A percentile compares a stretch with the other conserved stretches of the same genome.
Conservation (phyloP, 352 stramenopile genomes). For the Thalassiosira oceanica region DNA sequence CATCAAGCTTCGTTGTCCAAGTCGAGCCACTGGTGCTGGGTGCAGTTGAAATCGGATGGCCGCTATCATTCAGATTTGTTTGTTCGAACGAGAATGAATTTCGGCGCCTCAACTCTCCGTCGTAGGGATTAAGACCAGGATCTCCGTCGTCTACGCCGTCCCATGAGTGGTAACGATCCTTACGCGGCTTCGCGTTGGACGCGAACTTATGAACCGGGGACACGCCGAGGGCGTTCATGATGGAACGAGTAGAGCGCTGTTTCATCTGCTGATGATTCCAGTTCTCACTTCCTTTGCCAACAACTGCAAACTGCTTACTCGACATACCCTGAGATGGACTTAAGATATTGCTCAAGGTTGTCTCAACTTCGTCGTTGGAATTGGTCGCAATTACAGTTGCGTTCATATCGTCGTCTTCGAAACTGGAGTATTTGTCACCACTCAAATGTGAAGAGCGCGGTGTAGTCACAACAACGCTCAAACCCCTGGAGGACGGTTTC, state of each 20-base stretch:
- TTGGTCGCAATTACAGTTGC: conserved; percentile 2
- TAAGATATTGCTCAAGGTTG: conserved; percentile 7
- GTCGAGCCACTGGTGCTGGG: conserved; percentile 3
- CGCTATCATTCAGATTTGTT: no score
- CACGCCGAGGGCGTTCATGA: conserved; percentile 2
- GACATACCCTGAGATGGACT: no score
- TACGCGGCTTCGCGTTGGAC: neutral
- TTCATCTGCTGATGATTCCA: neutral
- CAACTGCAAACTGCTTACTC: no score
- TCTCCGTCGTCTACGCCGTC: neutral
- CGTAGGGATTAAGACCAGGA: neutral
- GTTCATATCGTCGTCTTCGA: conserved; percentile 4
- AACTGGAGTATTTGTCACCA: conserved; percentile 30
- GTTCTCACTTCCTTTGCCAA: no score
- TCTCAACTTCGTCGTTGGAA: conserved; percentile 8
- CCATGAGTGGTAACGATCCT: conserved; percentile 1
- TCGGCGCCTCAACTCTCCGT: neutral
- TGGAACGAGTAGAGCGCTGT: neutral
- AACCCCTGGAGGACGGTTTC: neutral
- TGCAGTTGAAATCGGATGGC: neutral
- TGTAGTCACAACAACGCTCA: neutral
- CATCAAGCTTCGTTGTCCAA: conserved; percentile 21
- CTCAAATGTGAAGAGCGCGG: no score
- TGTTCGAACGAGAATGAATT: conserved; percentile 19
- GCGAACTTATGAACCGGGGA: conserved; percentile 3